Evolutionary conservation across 805 yeast species (phyloP), one percentile per base, ranked within the genome.

Genomic region (Teunomyces cretensis): DNA sequence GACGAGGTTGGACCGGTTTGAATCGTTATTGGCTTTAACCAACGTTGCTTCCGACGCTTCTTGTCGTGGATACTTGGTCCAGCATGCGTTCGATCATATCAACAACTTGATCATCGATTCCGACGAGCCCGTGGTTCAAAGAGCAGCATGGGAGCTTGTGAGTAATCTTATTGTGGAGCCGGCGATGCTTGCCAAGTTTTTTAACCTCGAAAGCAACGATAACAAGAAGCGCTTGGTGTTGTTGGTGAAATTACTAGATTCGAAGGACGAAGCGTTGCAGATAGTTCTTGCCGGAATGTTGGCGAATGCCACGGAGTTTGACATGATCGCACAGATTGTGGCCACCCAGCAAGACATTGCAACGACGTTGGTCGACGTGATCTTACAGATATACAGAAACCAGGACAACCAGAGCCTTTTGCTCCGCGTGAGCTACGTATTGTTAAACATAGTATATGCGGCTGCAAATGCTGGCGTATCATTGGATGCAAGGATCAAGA

Each of bases 11-110:
- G 84, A 79, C 46, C 71, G 75, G 15, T 77, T 75, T 51, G 85
- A 82, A 53, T 67, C 83, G 0, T 63, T 87, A 32, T 57, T 83
- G 16, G 88, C 91, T 0, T 68, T 86, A 24, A 86, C 92, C 1
- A 87, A 86, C 60, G 51, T 84, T 6, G 78, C 88, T 0, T 73
- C 88, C 0, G 27, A 43, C 14, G 16, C 38, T 12, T 35, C 38
- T 9, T 17, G 14, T 12, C 38, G 38, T 12, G 38, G 16, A 1
- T n/a, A 13, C 4, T 24, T 35, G 15, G 47, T 72, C 1, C 68
- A 68, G 9, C 67, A 70, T 4, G 62, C 61, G 11, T 61, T 71
- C 30, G 71, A 74, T 8, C 58, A 55, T 40, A 59, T 79, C 14
- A 72, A 78, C 46, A 72, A 74, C 27, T 63, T 69, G 40, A 60